phyloP scores from a whole-genome alignment of 805 yeast species.

The Saccharomycopsis sp. region DNA sequence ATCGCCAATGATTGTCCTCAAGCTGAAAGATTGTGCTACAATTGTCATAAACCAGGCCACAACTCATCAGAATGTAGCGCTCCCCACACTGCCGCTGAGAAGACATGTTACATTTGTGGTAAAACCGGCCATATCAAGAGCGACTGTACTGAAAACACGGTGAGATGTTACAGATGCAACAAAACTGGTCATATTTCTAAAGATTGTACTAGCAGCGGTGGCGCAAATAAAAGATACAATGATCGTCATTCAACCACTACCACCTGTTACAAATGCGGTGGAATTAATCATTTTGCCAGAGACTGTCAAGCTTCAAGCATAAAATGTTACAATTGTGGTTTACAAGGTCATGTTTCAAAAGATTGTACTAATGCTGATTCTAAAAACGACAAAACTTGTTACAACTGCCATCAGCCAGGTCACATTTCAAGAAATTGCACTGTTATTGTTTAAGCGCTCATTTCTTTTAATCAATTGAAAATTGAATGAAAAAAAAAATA shows the following conservation, averaged over 20 bases:
- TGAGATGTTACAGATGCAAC: slow-evolving; percentile 74
- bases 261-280: slow-evolving; percentile 42
- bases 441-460: slow-evolving; percentile 12
- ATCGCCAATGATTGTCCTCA: slow-evolving; percentile 83
- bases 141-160: slow-evolving; percentile 65
- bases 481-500: background rate
- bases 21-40: slow-evolving; percentile 82
- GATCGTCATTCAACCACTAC: slow-evolving; percentile 27
- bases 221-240: slow-evolving; percentile 31
- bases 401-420: slow-evolving; percentile 72
- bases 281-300: slow-evolving; percentile 81
- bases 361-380: slow-evolving; percentile 36
- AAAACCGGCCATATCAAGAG: slow-evolving; percentile 83
- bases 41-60: slow-evolving; percentile 86
- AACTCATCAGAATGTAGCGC: slow-evolving; percentile 83
- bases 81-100: slow-evolving; percentile 77
- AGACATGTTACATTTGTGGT: slow-evolving; percentile 92
- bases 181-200: slow-evolving; percentile 78
- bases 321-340: slow-evolving; percentile 91
- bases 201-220: slow-evolving; percentile 49
- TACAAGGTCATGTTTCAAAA: slow-evolving; percentile 64
- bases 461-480: background rate
- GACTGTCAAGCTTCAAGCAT: slow-evolving; percentile 72
- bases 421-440: slow-evolving; percentile 82
- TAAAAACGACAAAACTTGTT: slow-evolving; percentile 60